Conservation (phyloP, 805 yeast species). For the Lipomyces spencermartinsiae region DNA sequence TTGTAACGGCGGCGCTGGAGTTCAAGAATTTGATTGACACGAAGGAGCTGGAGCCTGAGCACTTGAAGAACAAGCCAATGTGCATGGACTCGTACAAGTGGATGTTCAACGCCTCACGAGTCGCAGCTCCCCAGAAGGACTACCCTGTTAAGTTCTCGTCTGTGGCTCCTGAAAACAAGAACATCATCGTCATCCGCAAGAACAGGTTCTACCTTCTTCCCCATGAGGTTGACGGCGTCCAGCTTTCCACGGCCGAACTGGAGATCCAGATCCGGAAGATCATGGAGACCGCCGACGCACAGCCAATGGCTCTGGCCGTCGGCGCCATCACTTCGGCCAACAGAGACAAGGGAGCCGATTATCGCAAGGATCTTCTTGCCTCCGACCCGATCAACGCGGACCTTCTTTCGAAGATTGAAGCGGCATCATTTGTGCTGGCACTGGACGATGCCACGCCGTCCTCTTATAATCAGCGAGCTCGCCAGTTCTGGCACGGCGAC, state of each 20-base stretch:
- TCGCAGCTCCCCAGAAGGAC: conserved; percentile 69
- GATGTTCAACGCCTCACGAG: conserved; percentile 89
- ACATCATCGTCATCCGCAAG: conserved; percentile 72
- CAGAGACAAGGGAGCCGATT: conserved; percentile 78
- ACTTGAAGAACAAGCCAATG: conserved; percentile 75
- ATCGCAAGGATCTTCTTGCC: conserved; percentile 62
- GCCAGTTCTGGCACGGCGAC: conserved; percentile 93
- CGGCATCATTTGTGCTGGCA: conserved; percentile 79
- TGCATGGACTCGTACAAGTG: conserved; percentile 92
- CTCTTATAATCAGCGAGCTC: conserved; percentile 82
- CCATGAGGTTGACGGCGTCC: conserved; percentile 48
- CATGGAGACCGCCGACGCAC: conserved; percentile 51
- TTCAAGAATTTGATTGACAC: conserved; percentile 71
- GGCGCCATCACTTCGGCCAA: conserved; percentile 84
- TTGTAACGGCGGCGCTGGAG: conserved; percentile 68
- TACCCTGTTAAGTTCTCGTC: conserved; percentile 58
- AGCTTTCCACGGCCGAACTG: conserved; percentile 49
- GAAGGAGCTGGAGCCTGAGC: conserved; percentile 81
- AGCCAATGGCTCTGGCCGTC: conserved; percentile 57
- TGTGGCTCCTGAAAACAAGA: conserved; percentile 56
- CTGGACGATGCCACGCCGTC: conserved; percentile 76
- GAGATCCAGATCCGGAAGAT: conserved; percentile 65
- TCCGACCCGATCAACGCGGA: conserved; percentile 63
- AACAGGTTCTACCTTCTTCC: conserved; percentile 80
- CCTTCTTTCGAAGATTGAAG: conserved; percentile 70